Evolutionary conservation across 2,329 filamentous ascomycete genomes (phyloP).

Genomic region (Parascedosporium putredinis): DNA sequence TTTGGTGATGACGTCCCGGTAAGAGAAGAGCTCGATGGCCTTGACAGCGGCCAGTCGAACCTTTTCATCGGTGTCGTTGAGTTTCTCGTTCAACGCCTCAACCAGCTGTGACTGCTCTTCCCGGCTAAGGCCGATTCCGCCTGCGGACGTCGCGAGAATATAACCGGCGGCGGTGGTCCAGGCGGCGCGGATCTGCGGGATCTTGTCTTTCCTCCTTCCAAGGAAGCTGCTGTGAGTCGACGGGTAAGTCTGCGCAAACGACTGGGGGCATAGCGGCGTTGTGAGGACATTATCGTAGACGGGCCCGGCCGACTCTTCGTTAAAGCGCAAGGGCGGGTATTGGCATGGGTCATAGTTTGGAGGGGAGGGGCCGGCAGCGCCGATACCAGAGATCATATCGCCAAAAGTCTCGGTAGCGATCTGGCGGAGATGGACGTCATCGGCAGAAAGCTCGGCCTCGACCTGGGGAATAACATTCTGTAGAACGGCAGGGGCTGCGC

Average conservation of each 20-base stretch:
- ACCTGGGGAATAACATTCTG: constrained; percentile 90
- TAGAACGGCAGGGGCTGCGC: constrained; percentile 76
- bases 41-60: constrained; percentile 85
- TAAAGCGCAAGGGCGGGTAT: constrained; percentile 66
- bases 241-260: constrained; percentile 75
- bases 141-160: constrained; percentile 83
- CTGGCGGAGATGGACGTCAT: constrained; percentile 75
- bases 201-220: constrained; percentile 78
- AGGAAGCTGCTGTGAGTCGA: constrained; percentile 76
- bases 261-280: constrained; percentile 75
- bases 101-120: constrained; percentile 73
- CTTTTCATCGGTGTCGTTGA: constrained; percentile 82
- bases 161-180: constrained; percentile 80
- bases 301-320: constrained; percentile 42
- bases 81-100: constrained; percentile 63
- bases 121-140: constrained; percentile 75
- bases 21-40: constrained; percentile 69
- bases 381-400: constrained; percentile 89
- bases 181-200: constrained; percentile 65
- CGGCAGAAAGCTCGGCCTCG: constrained; percentile 82
- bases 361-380: constrained; percentile 75
- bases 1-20: constrained; percentile 72
- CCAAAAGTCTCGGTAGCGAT: constrained; percentile 90
- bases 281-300: constrained; percentile 55
- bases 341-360: constrained; percentile 66